Evolutionary conservation across 2,329 filamentous ascomycete species (phyloP), one percentile per base, ranked within the genome.

Genomic region (Coniochaeta prunicola): DNA sequence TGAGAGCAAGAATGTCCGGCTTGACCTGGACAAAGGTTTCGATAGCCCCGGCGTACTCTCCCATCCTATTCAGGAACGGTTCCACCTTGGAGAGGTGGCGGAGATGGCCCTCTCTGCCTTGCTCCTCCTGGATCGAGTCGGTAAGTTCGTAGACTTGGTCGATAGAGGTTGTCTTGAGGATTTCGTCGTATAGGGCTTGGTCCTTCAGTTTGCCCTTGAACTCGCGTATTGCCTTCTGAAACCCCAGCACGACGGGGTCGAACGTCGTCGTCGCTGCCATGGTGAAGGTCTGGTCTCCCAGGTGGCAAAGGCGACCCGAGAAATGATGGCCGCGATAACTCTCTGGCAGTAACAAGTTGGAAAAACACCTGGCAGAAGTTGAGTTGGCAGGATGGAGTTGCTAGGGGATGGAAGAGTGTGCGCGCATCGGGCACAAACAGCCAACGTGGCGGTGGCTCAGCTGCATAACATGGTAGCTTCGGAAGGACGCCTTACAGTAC

Each of bases 91-190:
- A 26, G n/a, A 74, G 54, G 56, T 72, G 54, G 9, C 69, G 62
- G 21, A 73, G 58, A 26, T 59, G 55, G n/a, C 65, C 62, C n/a
- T 59, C 53, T 19, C 58, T 65, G 9, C 30, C 58, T 59, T 72
- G 71, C 24, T 72, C 66, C 19, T 63, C 61, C 59, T 74, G 72
- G 19, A 74, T 61, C 48, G 67, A 61, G 21, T 73, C 68, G 1
- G 69, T 69, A 8, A 59, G 56, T 55, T 71, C 64, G 58, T 72
- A 74, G 5, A 74, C 67, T 30, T 73, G 57, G 1, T 69, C 64
- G n/a, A 70, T 69, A 8, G 64, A 61, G 1, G 58, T 70, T 13
- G 66, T 66, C 31, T 64, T 58, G 45, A 62, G 57, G 42, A 68
- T 66, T 19, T 57, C 53, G 15, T 42, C 17, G 38, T 64, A 66